These are phyloP conservation scores for Diplodia corticola DNA, from an alignment of 2,329 filamentous ascomycete species.

Conservation along the genomic window DNA sequence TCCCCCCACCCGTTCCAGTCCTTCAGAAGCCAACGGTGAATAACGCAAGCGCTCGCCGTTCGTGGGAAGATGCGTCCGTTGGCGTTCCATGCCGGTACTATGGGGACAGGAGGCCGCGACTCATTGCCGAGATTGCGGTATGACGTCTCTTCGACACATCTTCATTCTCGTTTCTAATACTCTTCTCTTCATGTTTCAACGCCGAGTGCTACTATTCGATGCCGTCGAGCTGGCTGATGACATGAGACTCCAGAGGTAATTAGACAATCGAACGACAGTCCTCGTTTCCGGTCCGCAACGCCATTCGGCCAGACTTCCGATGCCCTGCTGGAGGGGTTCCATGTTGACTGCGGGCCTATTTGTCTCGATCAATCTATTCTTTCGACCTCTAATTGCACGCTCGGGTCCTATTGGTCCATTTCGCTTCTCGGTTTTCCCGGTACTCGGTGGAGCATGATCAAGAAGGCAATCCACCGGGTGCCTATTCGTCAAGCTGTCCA, in stretches of 20 bases:
- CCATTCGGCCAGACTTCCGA: neutral
- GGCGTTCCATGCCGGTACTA: neutral
- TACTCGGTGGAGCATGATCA: conserved; percentile 1
- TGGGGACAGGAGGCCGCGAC: conserved; percentile 6
- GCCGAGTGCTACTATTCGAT: neutral
- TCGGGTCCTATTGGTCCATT: conserved; percentile 14
- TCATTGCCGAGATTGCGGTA: conserved; percentile 20
- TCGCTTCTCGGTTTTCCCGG: conserved; percentile 15
- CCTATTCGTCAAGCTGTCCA: conserved; percentile 4
- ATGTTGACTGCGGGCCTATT: conserved; percentile 1
- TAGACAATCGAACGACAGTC: neutral
- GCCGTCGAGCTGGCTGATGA: neutral
- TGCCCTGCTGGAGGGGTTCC: neutral
- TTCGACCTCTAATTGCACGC: conserved; percentile 5
- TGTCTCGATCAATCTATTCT: neutral
- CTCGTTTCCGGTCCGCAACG: conserved; percentile 3
- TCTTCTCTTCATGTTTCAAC: neutral
- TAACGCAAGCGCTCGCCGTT: conserved; percentile 13
- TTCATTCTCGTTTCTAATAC: conserved; percentile 10
- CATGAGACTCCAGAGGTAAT: neutral
- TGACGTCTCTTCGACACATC: conserved; percentile 17
- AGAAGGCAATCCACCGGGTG: neutral
- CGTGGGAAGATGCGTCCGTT: conserved; percentile 8
- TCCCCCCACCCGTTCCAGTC: neutral
- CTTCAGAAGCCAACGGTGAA: neutral